Base-by-base conservation (phyloP, 2,329 filamentous ascomycete species). In the Ascochyta pisi region DNA sequence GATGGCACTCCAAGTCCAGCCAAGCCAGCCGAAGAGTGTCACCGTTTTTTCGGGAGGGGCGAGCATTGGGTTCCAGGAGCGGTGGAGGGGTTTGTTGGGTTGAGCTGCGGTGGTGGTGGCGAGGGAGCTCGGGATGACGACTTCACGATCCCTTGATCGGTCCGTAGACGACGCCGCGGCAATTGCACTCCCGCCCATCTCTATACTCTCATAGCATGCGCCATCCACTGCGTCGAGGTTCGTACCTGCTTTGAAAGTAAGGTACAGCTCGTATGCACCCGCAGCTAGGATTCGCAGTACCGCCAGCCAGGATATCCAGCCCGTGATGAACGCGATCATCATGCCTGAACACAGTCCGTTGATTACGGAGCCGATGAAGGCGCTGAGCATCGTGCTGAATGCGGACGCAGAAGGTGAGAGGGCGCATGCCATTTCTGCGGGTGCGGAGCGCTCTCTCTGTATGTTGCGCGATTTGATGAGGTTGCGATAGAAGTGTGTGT, bases 1-100 rank as follows among this genome's bases (percentile, higher is more conserved):
- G 47, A 60, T 41, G 22, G 52, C 57, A 34, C 57, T 60, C 57
- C 57, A 60, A 2, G 12, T 16, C 52, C 56, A 56, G 31, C 56
- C 44, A 8, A 57, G 31, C 54, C 54, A 57, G 23, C 54, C 54
- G 13, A 45, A 45, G 1, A 29, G 2, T 2, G 22, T 33, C n/a
- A 57, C 48, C 1, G 43, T 42, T 9, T 40, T 35, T 13, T 52
- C 37, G 4, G 48, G 5, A 6, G 12, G 13, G 24, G 24, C 8
- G 9, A 39, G 16, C 24, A 31, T 12, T 19, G 27, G 8, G 8
- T 10, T 12, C 7, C 27, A 29, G 3, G 27, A 29, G 27, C 27
- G 27, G 1, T 29, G 3, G 27, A 9, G 34, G 35, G 6, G 10
- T 16, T 31, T 10, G 15, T 31, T 3, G 3, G 40, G 3, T 7